Base-by-base conservation (phyloP, 2,329 filamentous ascomycete species). In the Cercospora sp. region DNA sequence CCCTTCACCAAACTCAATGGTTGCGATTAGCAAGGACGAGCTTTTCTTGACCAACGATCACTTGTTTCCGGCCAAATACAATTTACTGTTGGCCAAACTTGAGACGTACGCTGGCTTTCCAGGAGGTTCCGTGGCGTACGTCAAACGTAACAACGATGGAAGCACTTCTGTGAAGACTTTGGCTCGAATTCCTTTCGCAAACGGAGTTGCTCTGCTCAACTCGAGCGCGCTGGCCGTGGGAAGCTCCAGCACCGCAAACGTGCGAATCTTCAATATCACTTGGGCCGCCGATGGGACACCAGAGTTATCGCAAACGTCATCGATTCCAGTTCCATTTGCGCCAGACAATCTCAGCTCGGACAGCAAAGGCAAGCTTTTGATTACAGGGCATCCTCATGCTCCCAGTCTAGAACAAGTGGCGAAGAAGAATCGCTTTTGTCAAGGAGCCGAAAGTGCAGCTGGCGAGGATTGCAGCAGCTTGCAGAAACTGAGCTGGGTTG, bases 11-110 rank as follows among this genome's bases (percentile, higher is more conserved):
- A 84, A 83, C 69, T 76, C 78, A 3, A 75, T 83, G n/a, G 71
- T 77, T 12, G 72, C 76, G 1, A 66, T 82, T 12, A 76, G 75
- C 7, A 71, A 68, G 34, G 72, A 73, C 5, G 77, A 78, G 34
- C 63, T 82, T 1, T 76, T 79, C 61, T 72, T 82, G 13, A 82
- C 80, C 16, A 83, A 83, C 65, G 81, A 83, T 71, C 81, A 83
- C 70, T 77, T 74, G 69, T 75, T 82, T 61, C 73, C 71, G 12
- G 70, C 77, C 0, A 69, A 74, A 7, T 53, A 72, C 1, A 73
- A 75, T 0, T 72, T 70, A 0, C 6, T 78, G 1, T 68, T 82
- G 0, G 75, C 76, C 2, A 76, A 77, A 32, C 34, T 82, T 2
- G 82, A 84, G 66, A 81, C 81, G 0, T 82, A 79, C 61, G 70